phyloP scores from a whole-genome alignment of 148 eudicot species.

The Euryodendron excelsum region DNA sequence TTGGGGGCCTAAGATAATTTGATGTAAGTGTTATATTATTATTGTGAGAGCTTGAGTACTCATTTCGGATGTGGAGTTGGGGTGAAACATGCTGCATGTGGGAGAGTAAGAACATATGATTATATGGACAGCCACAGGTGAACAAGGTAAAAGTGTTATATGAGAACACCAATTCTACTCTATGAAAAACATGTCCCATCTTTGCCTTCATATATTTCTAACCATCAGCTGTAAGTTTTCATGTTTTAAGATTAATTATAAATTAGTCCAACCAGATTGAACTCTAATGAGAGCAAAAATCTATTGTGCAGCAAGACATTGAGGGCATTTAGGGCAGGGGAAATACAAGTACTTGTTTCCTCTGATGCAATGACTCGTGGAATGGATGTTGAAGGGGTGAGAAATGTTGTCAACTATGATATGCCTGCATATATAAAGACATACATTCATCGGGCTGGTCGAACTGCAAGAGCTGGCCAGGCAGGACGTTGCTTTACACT shows the following conservation, averaged over 20 bases:
- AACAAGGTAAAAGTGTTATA: background rate
- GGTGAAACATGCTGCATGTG: no score
- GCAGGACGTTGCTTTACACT: conserved; percentile 83
- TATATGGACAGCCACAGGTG: background rate
- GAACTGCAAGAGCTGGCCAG: conserved; percentile 96
- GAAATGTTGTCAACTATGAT: conserved; percentile 85
- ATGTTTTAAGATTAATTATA: background rate
- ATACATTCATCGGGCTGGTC: conserved; percentile 92
- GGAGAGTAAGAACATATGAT: no score
- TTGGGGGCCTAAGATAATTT: no score
- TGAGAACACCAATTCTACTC: background rate
- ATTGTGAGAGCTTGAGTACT: no score
- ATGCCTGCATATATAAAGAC: conserved; percentile 76
- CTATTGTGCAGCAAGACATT: conserved; percentile 61
- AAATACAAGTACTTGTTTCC: conserved; percentile 70
- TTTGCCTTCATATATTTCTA: background rate
- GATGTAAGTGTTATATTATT: no score
- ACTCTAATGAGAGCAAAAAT: background rate
- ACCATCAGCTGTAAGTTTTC: background rate
- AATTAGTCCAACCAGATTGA: background rate
- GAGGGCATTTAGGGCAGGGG: conserved; percentile 68
- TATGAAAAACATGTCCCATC: background rate
- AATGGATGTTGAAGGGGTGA: conserved; percentile 97
- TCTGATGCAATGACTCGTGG: conserved; percentile 97
- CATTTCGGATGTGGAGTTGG: no score